phyloP scores from a whole-genome alignment of 768 basidiomycete genomes.

The Phaeotremella fagi region DNA sequence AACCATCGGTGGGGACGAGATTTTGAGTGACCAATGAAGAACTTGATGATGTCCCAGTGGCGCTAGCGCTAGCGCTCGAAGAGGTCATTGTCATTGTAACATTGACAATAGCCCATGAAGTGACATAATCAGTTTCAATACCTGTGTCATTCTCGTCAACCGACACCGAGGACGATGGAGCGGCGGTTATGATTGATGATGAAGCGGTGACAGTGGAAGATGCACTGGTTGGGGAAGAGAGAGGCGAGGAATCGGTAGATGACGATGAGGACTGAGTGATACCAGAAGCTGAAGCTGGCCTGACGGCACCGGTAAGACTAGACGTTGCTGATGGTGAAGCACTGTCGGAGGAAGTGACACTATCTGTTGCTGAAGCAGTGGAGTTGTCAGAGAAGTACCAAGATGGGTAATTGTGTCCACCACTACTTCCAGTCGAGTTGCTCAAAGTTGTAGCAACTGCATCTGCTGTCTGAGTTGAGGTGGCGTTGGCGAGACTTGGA shows the following conservation, averaged over 20 bases:
- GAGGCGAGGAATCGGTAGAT: neutral
- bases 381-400: constrained; percentile 4
- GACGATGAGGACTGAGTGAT: constrained; percentile 7
- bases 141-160: constrained; percentile 33
- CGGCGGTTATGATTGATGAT: constrained; percentile 26
- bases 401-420: constrained; percentile 9
- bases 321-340: constrained; percentile 3
- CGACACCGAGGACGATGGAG: constrained; percentile 7
- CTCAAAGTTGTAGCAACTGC: neutral
- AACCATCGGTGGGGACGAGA: neutral
- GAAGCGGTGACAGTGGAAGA: constrained; percentile 19
- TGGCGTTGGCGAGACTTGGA: neutral
- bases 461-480: neutral
- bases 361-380: neutral
- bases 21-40: neutral
- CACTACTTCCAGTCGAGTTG: neutral
- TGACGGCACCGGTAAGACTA: neutral
- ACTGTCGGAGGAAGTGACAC: neutral
- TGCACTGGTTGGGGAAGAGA: constrained; percentile 4
- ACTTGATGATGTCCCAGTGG: constrained; percentile 1
- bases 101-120: constrained; percentile 29
- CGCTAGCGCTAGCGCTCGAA: constrained; percentile 2
- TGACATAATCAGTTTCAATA: constrained; percentile 33
- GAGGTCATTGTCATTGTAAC: constrained; percentile 37
- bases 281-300: neutral